Conservation (phyloP, 2,329 filamentous ascomycete species). For the Botrytis elliptica region DNA sequence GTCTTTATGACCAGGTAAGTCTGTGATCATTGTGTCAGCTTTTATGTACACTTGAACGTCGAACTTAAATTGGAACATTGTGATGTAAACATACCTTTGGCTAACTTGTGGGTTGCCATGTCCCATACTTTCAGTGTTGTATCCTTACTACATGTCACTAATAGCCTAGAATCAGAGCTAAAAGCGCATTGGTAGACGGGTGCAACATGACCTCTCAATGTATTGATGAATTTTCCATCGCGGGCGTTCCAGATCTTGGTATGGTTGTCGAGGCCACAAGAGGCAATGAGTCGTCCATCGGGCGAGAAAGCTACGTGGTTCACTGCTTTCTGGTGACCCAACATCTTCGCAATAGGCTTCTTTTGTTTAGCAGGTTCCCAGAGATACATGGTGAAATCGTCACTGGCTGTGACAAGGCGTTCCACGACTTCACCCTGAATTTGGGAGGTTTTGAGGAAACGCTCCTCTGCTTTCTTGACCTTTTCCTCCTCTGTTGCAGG, state of each 20-base stretch:
- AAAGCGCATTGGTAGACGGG: slow-evolving; percentile 92
- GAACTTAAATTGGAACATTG: slow-evolving; percentile 5
- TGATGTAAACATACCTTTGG: slow-evolving; percentile 42
- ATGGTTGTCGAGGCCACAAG: slow-evolving; percentile 88
- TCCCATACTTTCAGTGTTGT: slow-evolving; percentile 93
- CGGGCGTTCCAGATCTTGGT: slow-evolving; percentile 86
- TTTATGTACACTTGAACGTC: not conserved
- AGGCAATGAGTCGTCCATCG: slow-evolving; percentile 83
- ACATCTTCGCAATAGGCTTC: slow-evolving; percentile 84
- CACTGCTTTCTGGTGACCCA: slow-evolving; percentile 96
- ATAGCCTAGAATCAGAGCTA: slow-evolving; percentile 83
- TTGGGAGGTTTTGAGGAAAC: slow-evolving; percentile 82
- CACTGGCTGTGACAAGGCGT: slow-evolving; percentile 82
- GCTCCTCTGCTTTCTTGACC: slow-evolving; percentile 70
- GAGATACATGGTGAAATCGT: slow-evolving; percentile 95
- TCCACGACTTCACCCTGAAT: slow-evolving; percentile 76
- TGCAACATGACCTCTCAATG: slow-evolving; percentile 83
- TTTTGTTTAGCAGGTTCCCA: slow-evolving; percentile 80
- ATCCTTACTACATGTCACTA: slow-evolving; percentile 88
- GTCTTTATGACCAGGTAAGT: slow-evolving; percentile 86
- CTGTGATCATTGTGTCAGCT: slow-evolving; percentile 45
- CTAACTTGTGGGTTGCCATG: slow-evolving; percentile 78
- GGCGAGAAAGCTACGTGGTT: slow-evolving; percentile 95
- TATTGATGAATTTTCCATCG: slow-evolving; percentile 77
- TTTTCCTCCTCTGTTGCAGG: slow-evolving; percentile 70